Base-by-base conservation (phyloP, 2,329 filamentous ascomycete species). In the Byssochlamys sp. region DNA sequence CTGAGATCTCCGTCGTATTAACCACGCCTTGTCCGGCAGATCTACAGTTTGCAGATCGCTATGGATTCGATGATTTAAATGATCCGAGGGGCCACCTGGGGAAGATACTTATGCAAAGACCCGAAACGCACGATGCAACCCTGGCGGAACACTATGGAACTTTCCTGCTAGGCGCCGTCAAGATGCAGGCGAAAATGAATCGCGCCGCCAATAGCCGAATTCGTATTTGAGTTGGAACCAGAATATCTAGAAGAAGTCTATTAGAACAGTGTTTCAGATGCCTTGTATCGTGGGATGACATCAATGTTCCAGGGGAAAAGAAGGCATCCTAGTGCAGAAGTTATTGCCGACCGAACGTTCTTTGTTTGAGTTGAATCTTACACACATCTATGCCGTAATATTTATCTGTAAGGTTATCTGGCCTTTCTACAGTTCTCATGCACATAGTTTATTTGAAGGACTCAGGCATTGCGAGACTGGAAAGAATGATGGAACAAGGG, bases 381-480 rank as follows among this genome's bases (percentile, higher is more conserved):
- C 66, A 69, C 54, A 75, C 72, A 0, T 78, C 78, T 2, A 75
- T 77, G 70, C 71, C 75, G 9, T 80, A 75, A 70, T 70, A 67
- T 54, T 58, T 63, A 11, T 66, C 63, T 1, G 67, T 69, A 0
- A 69, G 71, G 14, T 63, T 77, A n/a, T 68, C 73, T 4, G 73
- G 73, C 10, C 69, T 69, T 0, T 69, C 71, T 14, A 80, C 76
- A 0, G 78, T 81, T 0, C 71, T 81, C 1, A 79, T 76, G 1
- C 79, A 81, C 62, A 80, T 81, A 78, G 77, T 79, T 1, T 77
- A 81, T 61, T 67, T 80, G 3, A 76, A 80, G 60, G 71, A 71
- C 50, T 67, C 63, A 1, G 78, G 80, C 58, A 67, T 78, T 48
- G 62, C 70, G 5, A 66, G 75, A 1, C 65, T 79, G 27, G 63